These are phyloP conservation scores for Rhododendron ferrugineum DNA, from an alignment of 148 eudicot species.

Conservation along the genomic window DNA sequence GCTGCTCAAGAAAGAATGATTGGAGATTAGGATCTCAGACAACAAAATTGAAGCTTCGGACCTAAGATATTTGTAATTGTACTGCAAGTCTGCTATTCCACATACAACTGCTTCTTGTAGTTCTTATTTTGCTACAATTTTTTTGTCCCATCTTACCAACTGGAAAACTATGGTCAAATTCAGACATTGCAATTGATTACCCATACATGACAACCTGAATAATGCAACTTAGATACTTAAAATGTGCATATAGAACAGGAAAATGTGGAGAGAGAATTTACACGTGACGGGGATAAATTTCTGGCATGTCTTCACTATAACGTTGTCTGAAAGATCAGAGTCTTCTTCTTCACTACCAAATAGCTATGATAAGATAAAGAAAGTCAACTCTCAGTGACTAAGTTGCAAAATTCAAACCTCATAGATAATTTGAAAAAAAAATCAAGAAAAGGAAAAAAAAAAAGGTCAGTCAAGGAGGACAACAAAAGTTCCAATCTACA, in stretches of 20 bases:
- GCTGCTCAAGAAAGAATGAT: constrained; percentile 47
- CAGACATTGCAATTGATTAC: constrained; percentile 5
- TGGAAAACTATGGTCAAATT: neutral
- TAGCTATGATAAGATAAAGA: constrained; percentile 21
- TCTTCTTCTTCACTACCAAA: constrained; percentile 75
- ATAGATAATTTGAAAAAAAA: neutral
- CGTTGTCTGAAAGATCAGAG: constrained; percentile 78
- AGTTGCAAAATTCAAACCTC: neutral
- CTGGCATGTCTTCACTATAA: constrained; percentile 92
- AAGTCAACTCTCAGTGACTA: neutral
- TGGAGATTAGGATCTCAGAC: constrained; percentile 14
- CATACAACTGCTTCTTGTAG: neutral
- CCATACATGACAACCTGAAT: neutral
- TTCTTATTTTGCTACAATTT: neutral
- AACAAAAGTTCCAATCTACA: neutral
- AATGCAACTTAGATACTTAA: neutral
- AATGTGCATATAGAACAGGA: neutral
- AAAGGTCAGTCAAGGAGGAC: neutral
- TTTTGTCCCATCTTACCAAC: neutral
- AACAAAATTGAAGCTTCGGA: neutral
- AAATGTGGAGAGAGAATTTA: constrained; percentile 27
- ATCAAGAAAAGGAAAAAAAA: neutral
- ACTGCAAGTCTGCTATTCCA: neutral
- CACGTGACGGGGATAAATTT: constrained; percentile 93
- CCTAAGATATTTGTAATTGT: neutral